Percentiles rank a stretch among this genome's conserved stretches.
Conservation (phyloP, 768 basidiomycete species). For the Rhodotorula sphaerocarpa region DNA sequence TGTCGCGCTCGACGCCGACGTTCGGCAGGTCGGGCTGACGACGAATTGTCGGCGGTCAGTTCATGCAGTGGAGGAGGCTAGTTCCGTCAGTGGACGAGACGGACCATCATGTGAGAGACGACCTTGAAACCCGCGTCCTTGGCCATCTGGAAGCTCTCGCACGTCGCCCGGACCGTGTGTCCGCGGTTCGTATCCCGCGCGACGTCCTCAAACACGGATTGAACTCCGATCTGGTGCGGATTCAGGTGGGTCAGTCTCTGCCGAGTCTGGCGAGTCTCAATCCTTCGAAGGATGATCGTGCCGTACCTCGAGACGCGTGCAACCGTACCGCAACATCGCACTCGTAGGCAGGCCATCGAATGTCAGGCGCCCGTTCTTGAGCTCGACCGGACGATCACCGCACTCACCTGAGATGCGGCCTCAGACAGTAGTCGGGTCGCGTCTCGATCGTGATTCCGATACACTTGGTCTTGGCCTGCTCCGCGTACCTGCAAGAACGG, state of each 20-base stretch:
- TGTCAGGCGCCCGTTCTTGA: too few relatives aligned
- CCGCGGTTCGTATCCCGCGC: constrained; percentile 97
- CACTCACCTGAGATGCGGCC: constrained; percentile 78
- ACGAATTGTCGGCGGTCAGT: background rate
- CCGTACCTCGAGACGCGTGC: constrained; percentile 71
- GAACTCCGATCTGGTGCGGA: constrained; percentile 65
- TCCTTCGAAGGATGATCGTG: background rate
- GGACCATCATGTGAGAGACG: constrained; percentile 89
- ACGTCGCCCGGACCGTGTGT: constrained; percentile 93
- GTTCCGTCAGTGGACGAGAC: too few relatives aligned
- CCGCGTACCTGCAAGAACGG: constrained; percentile 66
- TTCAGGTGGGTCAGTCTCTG: background rate
- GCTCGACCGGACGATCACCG: too few relatives aligned
- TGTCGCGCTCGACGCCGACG: constrained; percentile 90
- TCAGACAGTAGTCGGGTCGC: constrained; percentile 92
- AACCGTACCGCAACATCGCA: constrained; percentile 98
- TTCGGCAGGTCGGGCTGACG: constrained; percentile 83
- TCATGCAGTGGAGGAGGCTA: background rate
- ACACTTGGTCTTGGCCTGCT: constrained; percentile 94
- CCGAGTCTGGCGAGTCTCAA: too few relatives aligned
- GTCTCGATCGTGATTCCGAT: constrained; percentile 99
- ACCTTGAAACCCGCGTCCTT: constrained; percentile 99
- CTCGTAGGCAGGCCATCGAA: too few relatives aligned
- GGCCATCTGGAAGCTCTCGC: constrained; percentile 92
- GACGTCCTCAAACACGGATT: constrained; percentile 98